These are phyloP conservation scores for barley (Hordeum vulgare) DNA, from an alignment of 176 grass and related monocot genomes.

Conservation along the genomic window DNA sequence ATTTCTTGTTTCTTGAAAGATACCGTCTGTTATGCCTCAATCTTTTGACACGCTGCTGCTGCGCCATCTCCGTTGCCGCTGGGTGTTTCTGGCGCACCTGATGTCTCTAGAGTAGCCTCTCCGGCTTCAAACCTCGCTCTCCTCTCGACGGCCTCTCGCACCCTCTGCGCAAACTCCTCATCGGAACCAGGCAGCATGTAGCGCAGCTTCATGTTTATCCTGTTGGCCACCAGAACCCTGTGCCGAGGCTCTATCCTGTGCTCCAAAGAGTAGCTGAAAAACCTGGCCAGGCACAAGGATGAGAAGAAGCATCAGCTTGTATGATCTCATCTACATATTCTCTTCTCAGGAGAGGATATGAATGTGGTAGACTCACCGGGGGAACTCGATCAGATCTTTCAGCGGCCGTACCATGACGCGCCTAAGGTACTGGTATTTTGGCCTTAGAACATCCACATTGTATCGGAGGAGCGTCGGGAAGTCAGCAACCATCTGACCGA, in stretches of 20 bases:
- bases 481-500: conserved; percentile 78
- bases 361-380: conserved; percentile 37
- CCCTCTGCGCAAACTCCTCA: conserved; percentile 67
- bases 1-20: neutral
- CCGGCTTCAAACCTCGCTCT: conserved; percentile 70
- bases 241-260: conserved; percentile 73
- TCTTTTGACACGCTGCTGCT: neutral
- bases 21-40: neutral
- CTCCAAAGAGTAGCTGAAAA: conserved; percentile 92
- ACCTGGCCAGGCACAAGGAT: conserved; percentile 34
- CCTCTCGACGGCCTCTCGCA: conserved; percentile 52
- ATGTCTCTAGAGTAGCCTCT: conserved; percentile 6
- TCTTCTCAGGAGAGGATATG: neutral
- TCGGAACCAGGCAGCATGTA: conserved; percentile 76
- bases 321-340: neutral
- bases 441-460: conserved; percentile 62
- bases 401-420: conserved; percentile 92
- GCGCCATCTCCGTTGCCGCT: neutral
- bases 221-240: conserved; percentile 58
- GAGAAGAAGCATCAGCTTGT: neutral
- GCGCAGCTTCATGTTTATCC: conserved; percentile 84
- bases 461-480: conserved; percentile 91
- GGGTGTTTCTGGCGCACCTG: neutral
- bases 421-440: conserved; percentile 87
- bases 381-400: conserved; percentile 83